phyloP scores from a whole-genome alignment of 2,329 filamentous ascomycete species.

The Dactylellina parvicollis region DNA sequence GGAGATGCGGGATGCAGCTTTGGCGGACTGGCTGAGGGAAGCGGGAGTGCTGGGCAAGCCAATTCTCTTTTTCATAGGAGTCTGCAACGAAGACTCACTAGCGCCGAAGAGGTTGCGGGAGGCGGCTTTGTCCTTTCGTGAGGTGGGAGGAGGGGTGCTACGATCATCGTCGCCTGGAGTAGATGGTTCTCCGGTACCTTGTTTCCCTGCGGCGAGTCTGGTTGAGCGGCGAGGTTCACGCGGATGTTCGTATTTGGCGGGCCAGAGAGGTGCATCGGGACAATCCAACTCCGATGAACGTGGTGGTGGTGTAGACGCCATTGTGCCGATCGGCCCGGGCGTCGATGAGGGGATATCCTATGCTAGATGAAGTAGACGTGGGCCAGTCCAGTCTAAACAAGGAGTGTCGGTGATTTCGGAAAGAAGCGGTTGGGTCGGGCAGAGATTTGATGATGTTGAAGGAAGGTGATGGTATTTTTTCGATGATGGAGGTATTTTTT shows the following conservation, averaged over 20 bases:
- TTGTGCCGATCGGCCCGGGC: conserved; percentile 36
- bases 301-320: conserved; percentile 45
- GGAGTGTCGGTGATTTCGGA: neutral
- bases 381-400: conserved; percentile 1
- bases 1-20: conserved; percentile 43
- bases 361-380: neutral
- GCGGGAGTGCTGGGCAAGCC: conserved; percentile 27
- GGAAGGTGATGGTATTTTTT: conserved; percentile 4
- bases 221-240: conserved; percentile 44
- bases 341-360: neutral
- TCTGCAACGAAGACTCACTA: conserved; percentile 12
- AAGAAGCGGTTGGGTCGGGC: neutral
- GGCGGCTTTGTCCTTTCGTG: conserved; percentile 35
- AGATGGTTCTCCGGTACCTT: conserved; percentile 33
- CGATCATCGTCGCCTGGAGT: conserved; percentile 33
- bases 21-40: conserved; percentile 40
- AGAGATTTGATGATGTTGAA: conserved; percentile 17
- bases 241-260: conserved; percentile 44
- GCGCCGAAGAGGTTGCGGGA: conserved; percentile 16
- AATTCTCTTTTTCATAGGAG: conserved; percentile 45
- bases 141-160: conserved; percentile 43
- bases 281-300: conserved; percentile 23
- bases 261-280: conserved; percentile 42
- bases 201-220: conserved; percentile 41
- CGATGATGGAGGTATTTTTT: neutral